These are phyloP conservation scores for Candida labiduridarum DNA, from an alignment of 1,139 yeast genomes.

Conservation along the genomic window DNA sequence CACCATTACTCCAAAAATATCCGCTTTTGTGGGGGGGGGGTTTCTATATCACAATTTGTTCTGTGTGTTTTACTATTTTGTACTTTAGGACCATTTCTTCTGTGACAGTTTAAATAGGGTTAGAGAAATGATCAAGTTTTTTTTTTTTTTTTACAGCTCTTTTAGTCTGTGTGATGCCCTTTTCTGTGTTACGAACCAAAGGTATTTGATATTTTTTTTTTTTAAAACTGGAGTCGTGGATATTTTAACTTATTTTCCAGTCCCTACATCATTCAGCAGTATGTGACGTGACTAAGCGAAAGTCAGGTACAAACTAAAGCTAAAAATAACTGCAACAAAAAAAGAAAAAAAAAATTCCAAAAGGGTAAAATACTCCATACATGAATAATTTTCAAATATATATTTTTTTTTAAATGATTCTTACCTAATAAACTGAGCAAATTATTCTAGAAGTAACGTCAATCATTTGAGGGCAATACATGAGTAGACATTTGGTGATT, in stretches of 20 bases:
- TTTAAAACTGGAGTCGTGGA: no score
- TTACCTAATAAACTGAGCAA: background rate
- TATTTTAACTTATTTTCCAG: no score
- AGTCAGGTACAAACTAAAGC: no score
- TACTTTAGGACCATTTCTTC: background rate
- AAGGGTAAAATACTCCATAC: background rate
- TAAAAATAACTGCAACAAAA: no score
- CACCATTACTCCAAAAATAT: no score
- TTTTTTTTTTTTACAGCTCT: background rate
- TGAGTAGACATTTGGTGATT: background rate
- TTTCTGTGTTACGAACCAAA: no score
- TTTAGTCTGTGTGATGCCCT: background rate
- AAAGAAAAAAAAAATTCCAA: background rate
- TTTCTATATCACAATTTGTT: no score
- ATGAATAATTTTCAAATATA: background rate
- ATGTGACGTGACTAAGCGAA: no score
- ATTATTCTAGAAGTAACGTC: slow-evolving; percentile 1
- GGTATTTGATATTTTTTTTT: no score
- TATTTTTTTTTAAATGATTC: background rate
- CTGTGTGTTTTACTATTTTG: background rate
- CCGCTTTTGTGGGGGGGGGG: no score
- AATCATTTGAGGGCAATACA: background rate
- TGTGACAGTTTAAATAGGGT: background rate
- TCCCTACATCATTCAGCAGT: no score
- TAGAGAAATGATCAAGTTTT: background rate